Percentiles rank a stretch among this genome's conserved stretches.
These are phyloP conservation scores for Aureoboletus auriporus DNA, from an alignment of 768 basidiomycete genomes.

Conservation along the genomic window DNA sequence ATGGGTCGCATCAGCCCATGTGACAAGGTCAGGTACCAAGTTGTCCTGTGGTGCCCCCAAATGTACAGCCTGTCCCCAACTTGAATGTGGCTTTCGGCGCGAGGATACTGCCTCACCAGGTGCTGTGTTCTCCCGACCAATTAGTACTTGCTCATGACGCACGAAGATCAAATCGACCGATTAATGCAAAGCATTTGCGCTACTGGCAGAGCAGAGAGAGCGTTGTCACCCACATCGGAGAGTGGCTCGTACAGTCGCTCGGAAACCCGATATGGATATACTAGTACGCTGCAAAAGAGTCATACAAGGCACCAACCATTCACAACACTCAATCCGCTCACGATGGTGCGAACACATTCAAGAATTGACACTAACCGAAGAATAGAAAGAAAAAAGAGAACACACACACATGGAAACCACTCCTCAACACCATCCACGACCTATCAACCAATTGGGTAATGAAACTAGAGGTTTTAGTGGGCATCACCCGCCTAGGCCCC, in stretches of 20 bases:
- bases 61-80: slow-evolving; percentile 4
- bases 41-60: slow-evolving; percentile 10
- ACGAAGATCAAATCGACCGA: slow-evolving; percentile 27
- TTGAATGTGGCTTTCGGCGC: slow-evolving; percentile 22
- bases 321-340: no score
- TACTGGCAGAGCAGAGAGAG: slow-evolving; percentile 2
- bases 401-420: no score
- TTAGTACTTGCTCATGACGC: slow-evolving; percentile 17
- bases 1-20: slow-evolving; percentile 18
- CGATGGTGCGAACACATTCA: no score
- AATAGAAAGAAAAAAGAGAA: no score
- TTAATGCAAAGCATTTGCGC: slow-evolving; percentile 19
- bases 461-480: no score
- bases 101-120: slow-evolving; percentile 6
- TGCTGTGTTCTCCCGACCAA: neutral
- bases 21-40: slow-evolving; percentile 26
- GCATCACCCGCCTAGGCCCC: no score
- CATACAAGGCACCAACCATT: no score
- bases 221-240: slow-evolving; percentile 15
- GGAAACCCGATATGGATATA: neutral
- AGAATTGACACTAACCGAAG: no score
- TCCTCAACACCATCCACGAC: no score
- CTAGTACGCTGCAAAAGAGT: no score
- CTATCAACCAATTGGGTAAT: no score
- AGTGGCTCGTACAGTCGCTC: slow-evolving; percentile 16